These are phyloP conservation scores for Actinomortierella ambigua DNA, from an alignment of 371 early-diverging fungal genomes.

Conservation along the genomic window DNA sequence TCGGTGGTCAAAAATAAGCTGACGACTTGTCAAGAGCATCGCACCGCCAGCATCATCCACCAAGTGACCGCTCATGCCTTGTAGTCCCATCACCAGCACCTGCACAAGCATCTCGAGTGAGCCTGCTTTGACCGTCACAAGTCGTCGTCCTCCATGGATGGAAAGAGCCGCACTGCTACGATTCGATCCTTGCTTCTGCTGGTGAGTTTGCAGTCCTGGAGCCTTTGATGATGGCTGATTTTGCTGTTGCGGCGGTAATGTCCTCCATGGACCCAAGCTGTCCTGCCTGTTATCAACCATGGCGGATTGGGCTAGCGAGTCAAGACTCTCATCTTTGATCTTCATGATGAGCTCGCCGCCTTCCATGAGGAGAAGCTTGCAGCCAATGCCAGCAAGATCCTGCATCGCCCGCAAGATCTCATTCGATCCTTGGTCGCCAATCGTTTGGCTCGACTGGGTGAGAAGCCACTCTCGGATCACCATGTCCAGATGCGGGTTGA, in stretches of 20 bases:
- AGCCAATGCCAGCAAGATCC: constrained; percentile 40
- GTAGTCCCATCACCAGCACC: constrained; percentile 56
- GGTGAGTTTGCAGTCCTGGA: not conserved
- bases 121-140: constrained; percentile 57
- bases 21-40: constrained; percentile 28
- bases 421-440: constrained; percentile 12
- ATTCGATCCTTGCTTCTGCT: constrained; percentile 8
- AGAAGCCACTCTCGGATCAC: constrained; percentile 39
- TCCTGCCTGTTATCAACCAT: constrained; percentile 5
- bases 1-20: constrained; percentile 52
- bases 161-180: constrained; percentile 7
- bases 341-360: constrained; percentile 43
- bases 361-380: constrained; percentile 28
- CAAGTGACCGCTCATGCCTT: constrained; percentile 46
- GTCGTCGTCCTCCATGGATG: constrained; percentile 10
- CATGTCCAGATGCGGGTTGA: constrained; percentile 39
- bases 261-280: constrained; percentile 6
- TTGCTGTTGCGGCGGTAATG: constrained; percentile 5
- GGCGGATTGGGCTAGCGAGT: constrained; percentile 16
- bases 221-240: too few relatives aligned
- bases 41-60: constrained; percentile 54
- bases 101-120: constrained; percentile 58
- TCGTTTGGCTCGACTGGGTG: constrained; percentile 6
- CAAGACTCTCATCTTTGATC: constrained; percentile 25
- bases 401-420: constrained; percentile 35